These are phyloP conservation scores for Cercospora sp. DNA, from an alignment of 2,329 filamentous ascomycete genomes.

Conservation along the genomic window DNA sequence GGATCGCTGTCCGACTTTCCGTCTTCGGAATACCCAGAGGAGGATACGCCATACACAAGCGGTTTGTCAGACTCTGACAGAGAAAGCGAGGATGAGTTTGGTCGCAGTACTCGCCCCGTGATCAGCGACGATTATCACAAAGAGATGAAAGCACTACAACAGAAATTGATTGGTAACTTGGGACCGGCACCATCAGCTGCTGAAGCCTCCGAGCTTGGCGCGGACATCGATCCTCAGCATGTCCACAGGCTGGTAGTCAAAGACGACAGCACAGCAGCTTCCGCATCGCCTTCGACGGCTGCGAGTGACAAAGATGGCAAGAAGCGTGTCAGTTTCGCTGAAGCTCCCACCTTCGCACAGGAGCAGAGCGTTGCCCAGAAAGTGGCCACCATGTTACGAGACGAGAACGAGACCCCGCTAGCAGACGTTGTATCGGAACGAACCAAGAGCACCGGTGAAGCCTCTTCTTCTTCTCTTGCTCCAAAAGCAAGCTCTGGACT, in stretches of 20 bases:
- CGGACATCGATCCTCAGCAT: slow-evolving; percentile 54
- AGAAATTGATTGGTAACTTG: slow-evolving; percentile 66
- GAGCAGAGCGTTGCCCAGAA: slow-evolving; percentile 37
- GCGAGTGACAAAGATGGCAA: slow-evolving; percentile 41
- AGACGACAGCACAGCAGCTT: slow-evolving; percentile 24
- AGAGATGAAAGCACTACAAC: slow-evolving; percentile 83
- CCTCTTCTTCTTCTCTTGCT: background rate
- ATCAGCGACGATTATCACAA: slow-evolving; percentile 73
- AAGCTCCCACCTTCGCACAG: slow-evolving; percentile 69
- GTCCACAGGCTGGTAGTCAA: slow-evolving; percentile 57
- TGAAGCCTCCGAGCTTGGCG: slow-evolving; percentile 39
- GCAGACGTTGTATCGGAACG: slow-evolving; percentile 50
- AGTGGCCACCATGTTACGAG: slow-evolving; percentile 28
- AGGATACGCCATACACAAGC: slow-evolving; percentile 46
- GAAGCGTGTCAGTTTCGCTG: slow-evolving; percentile 81
- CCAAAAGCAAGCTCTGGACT: background rate
- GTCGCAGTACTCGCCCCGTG: slow-evolving; percentile 67
- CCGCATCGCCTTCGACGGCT: slow-evolving; percentile 27
- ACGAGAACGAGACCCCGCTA: slow-evolving; percentile 27
- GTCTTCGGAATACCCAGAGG: slow-evolving; percentile 40
- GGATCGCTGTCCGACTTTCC: slow-evolving; percentile 31
- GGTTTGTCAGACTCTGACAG: slow-evolving; percentile 62
- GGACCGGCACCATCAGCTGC: slow-evolving; percentile 50
- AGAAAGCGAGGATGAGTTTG: slow-evolving; percentile 74
- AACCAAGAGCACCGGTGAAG: background rate